Conservation (phyloP, 108 stramenopile genomes). For the Fragilaria crotonensis region DNA sequence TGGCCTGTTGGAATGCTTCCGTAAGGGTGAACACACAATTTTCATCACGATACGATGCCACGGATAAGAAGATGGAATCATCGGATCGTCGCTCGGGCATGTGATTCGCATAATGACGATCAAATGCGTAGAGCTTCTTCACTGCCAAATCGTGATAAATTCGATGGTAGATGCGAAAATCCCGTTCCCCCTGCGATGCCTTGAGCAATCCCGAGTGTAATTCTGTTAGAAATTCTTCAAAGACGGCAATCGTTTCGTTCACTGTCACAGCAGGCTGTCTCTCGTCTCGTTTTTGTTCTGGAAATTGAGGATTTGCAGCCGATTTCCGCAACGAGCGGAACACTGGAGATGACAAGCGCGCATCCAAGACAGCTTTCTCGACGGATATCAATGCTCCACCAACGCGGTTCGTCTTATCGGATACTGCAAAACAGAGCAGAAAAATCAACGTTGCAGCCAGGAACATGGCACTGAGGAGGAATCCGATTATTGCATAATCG, state of each 20-base stretch:
- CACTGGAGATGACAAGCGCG: neutral
- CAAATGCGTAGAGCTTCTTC: slow-evolving; percentile 36
- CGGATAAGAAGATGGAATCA: slow-evolving; percentile 67
- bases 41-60: slow-evolving; percentile 89
- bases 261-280: neutral
- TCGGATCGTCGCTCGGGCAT: slow-evolving; percentile 63
- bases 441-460: neutral
- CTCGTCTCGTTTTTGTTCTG: neutral
- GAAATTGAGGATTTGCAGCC: neutral
- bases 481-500: too few species aligned
- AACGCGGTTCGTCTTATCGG: neutral
- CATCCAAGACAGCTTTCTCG: neutral
- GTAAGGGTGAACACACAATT: slow-evolving; percentile 70
- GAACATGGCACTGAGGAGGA: neutral
- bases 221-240: slow-evolving; percentile 35
- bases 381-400: neutral
- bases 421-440: neutral
- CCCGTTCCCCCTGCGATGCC: slow-evolving; percentile 11
- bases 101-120: slow-evolving; percentile 41
- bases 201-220: slow-evolving; percentile 33
- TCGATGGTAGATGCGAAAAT: slow-evolving; percentile 21
- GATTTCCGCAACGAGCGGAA: neutral
- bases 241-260: slow-evolving; percentile 37
- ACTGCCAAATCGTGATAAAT: slow-evolving; percentile 39
- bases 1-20: slow-evolving; percentile 69